phyloP scores from a whole-genome alignment of 805 yeast genomes.

The Debaryomyces maramus region DNA sequence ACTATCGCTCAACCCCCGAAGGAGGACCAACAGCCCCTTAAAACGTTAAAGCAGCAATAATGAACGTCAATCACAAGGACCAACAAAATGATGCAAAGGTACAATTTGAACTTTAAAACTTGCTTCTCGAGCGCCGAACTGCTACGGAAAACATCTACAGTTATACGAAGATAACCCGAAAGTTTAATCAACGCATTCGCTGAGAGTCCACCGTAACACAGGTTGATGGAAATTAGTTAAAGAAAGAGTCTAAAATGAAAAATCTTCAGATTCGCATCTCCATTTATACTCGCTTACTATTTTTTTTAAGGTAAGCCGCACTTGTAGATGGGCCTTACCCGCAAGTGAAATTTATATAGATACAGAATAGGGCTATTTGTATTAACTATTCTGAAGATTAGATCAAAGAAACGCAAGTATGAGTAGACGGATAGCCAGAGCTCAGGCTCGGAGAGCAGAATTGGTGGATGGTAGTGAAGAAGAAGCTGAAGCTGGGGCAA shows the following conservation, averaged over 20 bases:
- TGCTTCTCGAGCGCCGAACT: slow-evolving; percentile 78
- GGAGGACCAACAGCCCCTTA: slow-evolving; percentile 38
- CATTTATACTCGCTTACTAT: slow-evolving; percentile 1
- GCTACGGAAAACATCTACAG: slow-evolving; percentile 45
- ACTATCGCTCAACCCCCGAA: slow-evolving; percentile 54
- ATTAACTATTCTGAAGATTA: too few relatives aligned
- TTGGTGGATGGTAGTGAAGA: slow-evolving; percentile 4
- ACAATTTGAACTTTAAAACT: slow-evolving; percentile 27
- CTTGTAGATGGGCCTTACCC: background rate
- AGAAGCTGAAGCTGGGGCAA: slow-evolving; percentile 7
- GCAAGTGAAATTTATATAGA: background rate
- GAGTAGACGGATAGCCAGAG: slow-evolving; percentile 35
- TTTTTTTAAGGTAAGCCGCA: background rate
- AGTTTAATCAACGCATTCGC: slow-evolving; percentile 26
- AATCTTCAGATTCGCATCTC: slow-evolving; percentile 1
- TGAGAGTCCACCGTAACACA: slow-evolving; percentile 54
- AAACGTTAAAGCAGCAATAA: slow-evolving; percentile 22
- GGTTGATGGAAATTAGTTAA: slow-evolving; percentile 40
- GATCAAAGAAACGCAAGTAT: too few relatives aligned
- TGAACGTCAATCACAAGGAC: slow-evolving; percentile 16
- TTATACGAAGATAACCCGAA: slow-evolving; percentile 27
- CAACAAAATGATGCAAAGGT: slow-evolving; percentile 14
- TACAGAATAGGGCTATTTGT: background rate
- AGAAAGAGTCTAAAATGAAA: slow-evolving; percentile 11
- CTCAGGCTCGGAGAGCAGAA: slow-evolving; percentile 21